Percentiles rank a stretch among this genome's conserved stretches.
These are phyloP conservation scores for Przewalskia tangutica DNA, from an alignment of 257 asterid genomes.

Conservation along the genomic window DNA sequence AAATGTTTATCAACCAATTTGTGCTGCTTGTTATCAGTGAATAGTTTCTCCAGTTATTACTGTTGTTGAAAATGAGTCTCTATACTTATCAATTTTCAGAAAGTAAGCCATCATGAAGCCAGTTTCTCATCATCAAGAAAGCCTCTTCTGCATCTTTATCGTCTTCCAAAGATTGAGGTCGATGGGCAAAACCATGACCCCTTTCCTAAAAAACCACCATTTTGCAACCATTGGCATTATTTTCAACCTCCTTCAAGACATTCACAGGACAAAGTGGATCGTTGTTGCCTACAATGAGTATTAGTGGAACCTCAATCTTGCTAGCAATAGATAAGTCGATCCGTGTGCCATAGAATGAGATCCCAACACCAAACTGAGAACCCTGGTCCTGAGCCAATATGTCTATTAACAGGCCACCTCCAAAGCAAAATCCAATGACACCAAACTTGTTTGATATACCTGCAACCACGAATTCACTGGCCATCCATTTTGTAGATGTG, in stretches of 20 bases:
- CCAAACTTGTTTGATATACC: slow-evolving; percentile 76
- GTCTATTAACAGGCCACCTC: slow-evolving; percentile 60
- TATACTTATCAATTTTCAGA: slow-evolving; percentile 19
- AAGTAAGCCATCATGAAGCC: slow-evolving; percentile 52
- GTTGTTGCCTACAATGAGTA: slow-evolving; percentile 49
- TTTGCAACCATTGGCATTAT: slow-evolving; percentile 27
- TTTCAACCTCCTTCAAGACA: slow-evolving; percentile 26
- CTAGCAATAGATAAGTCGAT: slow-evolving; percentile 32
- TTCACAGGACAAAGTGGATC: slow-evolving; percentile 48
- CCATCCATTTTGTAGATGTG: slow-evolving; percentile 58
- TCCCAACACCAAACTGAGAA: slow-evolving; percentile 42
- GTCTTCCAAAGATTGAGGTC: slow-evolving; percentile 65
- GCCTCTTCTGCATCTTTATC: slow-evolving; percentile 81
- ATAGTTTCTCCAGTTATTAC: background rate
- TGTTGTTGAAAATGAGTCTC: background rate
- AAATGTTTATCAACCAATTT: background rate
- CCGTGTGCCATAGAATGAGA: slow-evolving; percentile 64
- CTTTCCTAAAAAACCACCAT: slow-evolving; percentile 36
- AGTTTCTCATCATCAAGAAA: slow-evolving; percentile 51
- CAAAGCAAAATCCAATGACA: slow-evolving; percentile 64
- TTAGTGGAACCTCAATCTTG: slow-evolving; percentile 41
- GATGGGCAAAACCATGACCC: slow-evolving; percentile 64
- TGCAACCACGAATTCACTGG: slow-evolving; percentile 41
- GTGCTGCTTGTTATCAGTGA: background rate
- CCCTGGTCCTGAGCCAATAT: slow-evolving; percentile 54